phyloP scores from a whole-genome alignment of 1,284 basidiomycete genomes.

The Boletus albobrunnescens region DNA sequence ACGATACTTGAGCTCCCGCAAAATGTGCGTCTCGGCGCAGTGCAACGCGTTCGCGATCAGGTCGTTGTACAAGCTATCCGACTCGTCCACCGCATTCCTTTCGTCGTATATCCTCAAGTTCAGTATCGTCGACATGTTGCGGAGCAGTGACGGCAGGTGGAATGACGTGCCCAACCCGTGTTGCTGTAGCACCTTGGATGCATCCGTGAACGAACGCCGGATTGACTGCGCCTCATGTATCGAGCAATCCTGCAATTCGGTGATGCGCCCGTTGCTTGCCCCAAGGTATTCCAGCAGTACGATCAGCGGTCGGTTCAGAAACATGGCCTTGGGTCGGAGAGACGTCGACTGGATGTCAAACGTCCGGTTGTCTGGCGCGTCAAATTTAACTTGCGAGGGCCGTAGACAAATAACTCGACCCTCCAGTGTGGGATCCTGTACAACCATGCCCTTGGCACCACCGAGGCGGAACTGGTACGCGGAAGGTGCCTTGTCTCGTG shows the following conservation, averaged over 20 bases:
- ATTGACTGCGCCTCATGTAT: slow-evolving; percentile 35
- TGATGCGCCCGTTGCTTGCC: slow-evolving; percentile 32
- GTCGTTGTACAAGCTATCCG: slow-evolving; percentile 29
- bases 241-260: slow-evolving; percentile 38
- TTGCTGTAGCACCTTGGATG: slow-evolving; percentile 35
- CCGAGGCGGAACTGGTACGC: slow-evolving; percentile 41
- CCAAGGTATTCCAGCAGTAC: slow-evolving; percentile 43
- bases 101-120: slow-evolving; percentile 24
- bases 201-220: slow-evolving; percentile 24
- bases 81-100: neutral
- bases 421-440: slow-evolving; percentile 38
- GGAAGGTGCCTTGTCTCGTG: slow-evolving; percentile 28
- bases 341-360: slow-evolving; percentile 48
- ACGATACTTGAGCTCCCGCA: slow-evolving; percentile 49
- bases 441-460: slow-evolving; percentile 47
- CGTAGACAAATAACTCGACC: slow-evolving; percentile 39
- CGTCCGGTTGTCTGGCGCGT: slow-evolving; percentile 35
- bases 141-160: slow-evolving; percentile 40
- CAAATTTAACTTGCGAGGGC: slow-evolving; percentile 48
- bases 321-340: slow-evolving; percentile 36
- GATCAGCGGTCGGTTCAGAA: slow-evolving; percentile 44
- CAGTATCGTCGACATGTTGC: slow-evolving; percentile 30
- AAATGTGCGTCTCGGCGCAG: slow-evolving; percentile 38
- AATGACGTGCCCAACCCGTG: slow-evolving; percentile 46
- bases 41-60: slow-evolving; percentile 32